Percentiles rank a stretch among this genome's conserved stretches.
phyloP scores from a whole-genome alignment of 192 early-diverging fungal species.

The Glomus cerebriforme region DNA sequence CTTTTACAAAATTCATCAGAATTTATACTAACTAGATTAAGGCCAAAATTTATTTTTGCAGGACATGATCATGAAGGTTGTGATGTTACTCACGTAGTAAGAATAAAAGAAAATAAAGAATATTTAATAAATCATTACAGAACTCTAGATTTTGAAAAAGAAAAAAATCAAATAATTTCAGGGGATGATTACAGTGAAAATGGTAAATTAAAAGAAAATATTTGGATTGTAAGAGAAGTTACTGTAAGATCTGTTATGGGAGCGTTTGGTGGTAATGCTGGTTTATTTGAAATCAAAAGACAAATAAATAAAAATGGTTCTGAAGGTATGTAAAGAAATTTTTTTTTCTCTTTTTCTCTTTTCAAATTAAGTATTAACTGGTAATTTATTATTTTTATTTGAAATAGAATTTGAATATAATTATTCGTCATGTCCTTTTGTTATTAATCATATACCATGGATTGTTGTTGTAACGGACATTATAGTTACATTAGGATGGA shows the following conservation, averaged over 20 bases:
- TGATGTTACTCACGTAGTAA: slow-evolving; percentile 44
- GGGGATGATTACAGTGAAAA: slow-evolving; percentile 25
- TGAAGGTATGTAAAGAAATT: slow-evolving; percentile 2
- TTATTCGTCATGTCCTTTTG: slow-evolving; percentile 32
- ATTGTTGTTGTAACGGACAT: slow-evolving; percentile 4
- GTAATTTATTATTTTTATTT: not conserved
- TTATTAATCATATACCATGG: slow-evolving; percentile 31
- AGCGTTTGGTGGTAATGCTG: slow-evolving; percentile 57
- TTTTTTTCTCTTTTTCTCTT: not conserved
- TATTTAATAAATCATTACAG: slow-evolving; percentile 35
- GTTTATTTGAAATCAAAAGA: slow-evolving; percentile 58
- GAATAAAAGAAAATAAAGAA: not conserved
- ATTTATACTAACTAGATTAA: slow-evolving; percentile 57
- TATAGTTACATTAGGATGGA: slow-evolving; percentile 2
- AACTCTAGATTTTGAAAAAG: slow-evolving; percentile 38
- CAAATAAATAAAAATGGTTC: not conserved
- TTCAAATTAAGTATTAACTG: not conserved
- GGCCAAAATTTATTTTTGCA: slow-evolving; percentile 58
- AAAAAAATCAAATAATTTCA: slow-evolving; percentile 34
- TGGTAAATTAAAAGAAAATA: not conserved
- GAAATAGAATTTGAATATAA: slow-evolving; percentile 23
- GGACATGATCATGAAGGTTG: slow-evolving; percentile 71
- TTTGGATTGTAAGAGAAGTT: slow-evolving; percentile 49
- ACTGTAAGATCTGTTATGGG: slow-evolving; percentile 69
- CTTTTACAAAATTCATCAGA: slow-evolving; percentile 55